Evolutionary conservation across 345 rosid species (phyloP).

Genomic region (Rhodamnia argentea): DNA sequence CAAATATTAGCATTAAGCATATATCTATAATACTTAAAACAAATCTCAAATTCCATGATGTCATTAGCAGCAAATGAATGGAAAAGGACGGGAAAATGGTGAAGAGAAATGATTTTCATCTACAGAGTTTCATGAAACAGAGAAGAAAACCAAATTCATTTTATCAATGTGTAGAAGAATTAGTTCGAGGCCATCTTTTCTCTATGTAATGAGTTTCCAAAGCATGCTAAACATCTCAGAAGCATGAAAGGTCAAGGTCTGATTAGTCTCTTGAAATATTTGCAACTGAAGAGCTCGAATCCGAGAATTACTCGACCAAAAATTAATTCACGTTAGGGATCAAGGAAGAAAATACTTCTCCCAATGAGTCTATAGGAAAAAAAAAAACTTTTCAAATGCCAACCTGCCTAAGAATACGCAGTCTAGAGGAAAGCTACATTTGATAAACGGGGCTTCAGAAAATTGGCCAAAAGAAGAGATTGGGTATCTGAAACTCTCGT

Average conservation of each 20-base stretch:
- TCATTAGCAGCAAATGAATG: background rate
- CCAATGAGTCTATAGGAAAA: fast-evolving
- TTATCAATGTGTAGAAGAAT: background rate
- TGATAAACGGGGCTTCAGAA: no score
- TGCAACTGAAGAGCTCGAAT: background rate
- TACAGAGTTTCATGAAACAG: background rate
- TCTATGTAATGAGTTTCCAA: background rate
- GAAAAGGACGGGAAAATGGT: background rate
- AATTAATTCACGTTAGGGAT: background rate
- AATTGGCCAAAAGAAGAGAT: background rate
- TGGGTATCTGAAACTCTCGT: background rate
- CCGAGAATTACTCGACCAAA: background rate
- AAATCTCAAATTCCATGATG: background rate
- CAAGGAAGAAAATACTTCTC: background rate
- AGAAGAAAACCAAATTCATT: background rate
- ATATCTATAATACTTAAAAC: background rate
- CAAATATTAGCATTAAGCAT: background rate
- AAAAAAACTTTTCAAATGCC: no score
- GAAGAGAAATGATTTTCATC: background rate
- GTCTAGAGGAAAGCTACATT: no score
- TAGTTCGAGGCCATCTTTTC: background rate
- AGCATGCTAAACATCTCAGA: background rate
- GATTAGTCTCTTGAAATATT: background rate
- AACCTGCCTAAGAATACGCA: no score
- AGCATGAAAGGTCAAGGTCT: background rate